Percentiles rank a stretch among this genome's conserved stretches.
Evolutionary conservation across 257 asterid genomes (phyloP).

Genomic region (Nicotiana obtusifolia): DNA sequence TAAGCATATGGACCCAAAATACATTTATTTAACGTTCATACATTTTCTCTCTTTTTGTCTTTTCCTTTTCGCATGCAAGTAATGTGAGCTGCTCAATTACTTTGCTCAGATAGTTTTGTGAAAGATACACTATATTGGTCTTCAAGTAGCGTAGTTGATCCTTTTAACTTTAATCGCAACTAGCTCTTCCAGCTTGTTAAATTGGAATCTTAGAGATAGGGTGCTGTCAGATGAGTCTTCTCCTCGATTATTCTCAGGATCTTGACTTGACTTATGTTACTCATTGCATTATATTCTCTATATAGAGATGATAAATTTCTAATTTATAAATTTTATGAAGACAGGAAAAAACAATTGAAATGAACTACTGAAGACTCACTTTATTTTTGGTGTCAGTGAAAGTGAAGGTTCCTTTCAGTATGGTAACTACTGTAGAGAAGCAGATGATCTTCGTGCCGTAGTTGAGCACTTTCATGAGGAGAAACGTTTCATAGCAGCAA

Average conservation of each 20-base stretch:
- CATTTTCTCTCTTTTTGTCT: background rate
- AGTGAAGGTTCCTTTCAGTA: constrained; percentile 87
- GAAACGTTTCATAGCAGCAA: constrained; percentile 43
- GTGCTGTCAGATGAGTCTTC: background rate
- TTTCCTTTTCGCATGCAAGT: background rate
- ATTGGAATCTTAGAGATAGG: background rate
- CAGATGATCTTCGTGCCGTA: constrained; percentile 68
- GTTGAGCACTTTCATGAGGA: constrained; percentile 54
- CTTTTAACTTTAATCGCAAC: background rate
- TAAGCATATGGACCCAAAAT: background rate
- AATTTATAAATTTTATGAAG: background rate
- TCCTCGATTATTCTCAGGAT: background rate
- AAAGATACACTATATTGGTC: background rate
- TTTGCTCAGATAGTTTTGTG: background rate
- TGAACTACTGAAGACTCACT: background rate
- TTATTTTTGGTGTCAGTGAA: constrained; percentile 42
- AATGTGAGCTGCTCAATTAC: background rate
- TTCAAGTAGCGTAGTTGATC: background rate
- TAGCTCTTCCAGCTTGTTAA: background rate
- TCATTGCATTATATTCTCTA: background rate
- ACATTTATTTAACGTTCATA: background rate
- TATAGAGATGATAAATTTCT: background rate
- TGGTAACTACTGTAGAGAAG: constrained; percentile 79
- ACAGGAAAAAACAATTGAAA: background rate
- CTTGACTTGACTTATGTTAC: background rate